phyloP scores from a whole-genome alignment of 495 filamentous ascomycete genomes.

The Cenococcum geophilum region DNA sequence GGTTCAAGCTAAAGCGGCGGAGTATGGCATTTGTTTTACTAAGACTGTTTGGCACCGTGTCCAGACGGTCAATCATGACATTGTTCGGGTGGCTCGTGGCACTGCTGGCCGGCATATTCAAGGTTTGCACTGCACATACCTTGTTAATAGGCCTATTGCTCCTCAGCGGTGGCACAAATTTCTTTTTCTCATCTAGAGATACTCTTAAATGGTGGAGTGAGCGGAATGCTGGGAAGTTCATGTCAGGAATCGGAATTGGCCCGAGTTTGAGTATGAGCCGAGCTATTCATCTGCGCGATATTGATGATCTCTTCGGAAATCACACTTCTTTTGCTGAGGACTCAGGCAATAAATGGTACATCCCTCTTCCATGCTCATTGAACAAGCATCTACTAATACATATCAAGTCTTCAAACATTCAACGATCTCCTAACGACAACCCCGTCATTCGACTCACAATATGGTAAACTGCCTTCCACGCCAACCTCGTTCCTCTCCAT shows the following conservation, averaged over 20 bases:
- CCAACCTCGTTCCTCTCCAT: slow-evolving; percentile 3
- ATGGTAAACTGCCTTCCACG: background rate
- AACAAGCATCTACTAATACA: too few relatives aligned
- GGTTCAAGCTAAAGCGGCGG: slow-evolving; percentile 58
- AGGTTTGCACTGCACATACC: slow-evolving; percentile 65
- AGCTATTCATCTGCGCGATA: slow-evolving; percentile 73
- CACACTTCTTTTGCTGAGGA: slow-evolving; percentile 23
- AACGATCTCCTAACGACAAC: slow-evolving; percentile 15
- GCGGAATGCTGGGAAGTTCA: slow-evolving; percentile 68
- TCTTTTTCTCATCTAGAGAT: slow-evolving; percentile 61
- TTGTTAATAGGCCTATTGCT: slow-evolving; percentile 63
- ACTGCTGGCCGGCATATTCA: slow-evolving; percentile 56
- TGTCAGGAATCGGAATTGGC: slow-evolving; percentile 70
- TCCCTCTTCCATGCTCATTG: background rate
- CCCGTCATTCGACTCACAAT: background rate
- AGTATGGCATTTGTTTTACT: slow-evolving; percentile 62
- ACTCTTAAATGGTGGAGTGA: slow-evolving; percentile 78
- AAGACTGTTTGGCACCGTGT: slow-evolving; percentile 60
- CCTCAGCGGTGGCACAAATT: slow-evolving; percentile 62
- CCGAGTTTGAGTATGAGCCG: slow-evolving; percentile 76
- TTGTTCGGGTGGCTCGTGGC: slow-evolving; percentile 69
- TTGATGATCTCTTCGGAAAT: slow-evolving; percentile 51
- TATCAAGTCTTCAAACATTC: slow-evolving; percentile 26
- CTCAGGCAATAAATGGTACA: slow-evolving; percentile 26
- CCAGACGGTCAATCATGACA: slow-evolving; percentile 63